Percentiles rank a stretch among this genome's conserved stretches.
phyloP scores from a whole-genome alignment of 2,329 filamentous ascomycete species.

The Coniochaeta hoffmannii region DNA sequence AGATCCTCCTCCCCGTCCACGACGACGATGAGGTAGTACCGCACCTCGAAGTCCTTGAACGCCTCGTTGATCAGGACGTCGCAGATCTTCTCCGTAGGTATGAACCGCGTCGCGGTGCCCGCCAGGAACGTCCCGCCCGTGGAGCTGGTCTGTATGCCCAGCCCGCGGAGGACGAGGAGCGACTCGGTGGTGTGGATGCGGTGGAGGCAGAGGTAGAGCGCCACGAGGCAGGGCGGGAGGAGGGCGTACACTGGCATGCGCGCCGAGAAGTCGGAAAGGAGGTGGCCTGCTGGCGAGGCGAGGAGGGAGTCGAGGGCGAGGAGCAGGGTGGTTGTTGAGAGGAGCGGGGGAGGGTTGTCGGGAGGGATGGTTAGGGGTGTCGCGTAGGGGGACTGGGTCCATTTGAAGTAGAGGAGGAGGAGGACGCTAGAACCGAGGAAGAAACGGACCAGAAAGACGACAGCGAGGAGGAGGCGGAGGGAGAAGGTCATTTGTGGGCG shows the following conservation, averaged over 20 bases:
- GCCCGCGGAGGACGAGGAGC: slow-evolving; percentile 76
- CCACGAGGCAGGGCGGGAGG: slow-evolving; percentile 24
- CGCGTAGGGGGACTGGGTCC: slow-evolving; percentile 25
- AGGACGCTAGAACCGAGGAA: slow-evolving; percentile 31
- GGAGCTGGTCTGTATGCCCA: slow-evolving; percentile 84
- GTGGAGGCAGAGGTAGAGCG: slow-evolving; percentile 36
- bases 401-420: slow-evolving; percentile 43
- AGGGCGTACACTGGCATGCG: slow-evolving; percentile 31
- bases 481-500: slow-evolving; percentile 47
- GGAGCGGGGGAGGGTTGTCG: slow-evolving; percentile 8
- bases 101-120: slow-evolving; percentile 44
- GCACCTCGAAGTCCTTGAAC: slow-evolving; percentile 84
- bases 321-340: slow-evolving; percentile 19
- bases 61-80: slow-evolving; percentile 95
- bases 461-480: slow-evolving; percentile 35
- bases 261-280: slow-evolving; percentile 23
- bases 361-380: slow-evolving; percentile 1
- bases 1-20: slow-evolving; percentile 83
- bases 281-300: slow-evolving; percentile 16
- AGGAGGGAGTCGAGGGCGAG: slow-evolving; percentile 23
- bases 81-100: slow-evolving; percentile 85
- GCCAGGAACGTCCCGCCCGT: slow-evolving; percentile 28
- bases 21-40: slow-evolving; percentile 83
- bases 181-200: slow-evolving; percentile 63
- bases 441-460: slow-evolving; percentile 34